Evolutionary conservation across 352 stramenopile species (phyloP).

Genomic region (Pythium myriotylum): DNA sequence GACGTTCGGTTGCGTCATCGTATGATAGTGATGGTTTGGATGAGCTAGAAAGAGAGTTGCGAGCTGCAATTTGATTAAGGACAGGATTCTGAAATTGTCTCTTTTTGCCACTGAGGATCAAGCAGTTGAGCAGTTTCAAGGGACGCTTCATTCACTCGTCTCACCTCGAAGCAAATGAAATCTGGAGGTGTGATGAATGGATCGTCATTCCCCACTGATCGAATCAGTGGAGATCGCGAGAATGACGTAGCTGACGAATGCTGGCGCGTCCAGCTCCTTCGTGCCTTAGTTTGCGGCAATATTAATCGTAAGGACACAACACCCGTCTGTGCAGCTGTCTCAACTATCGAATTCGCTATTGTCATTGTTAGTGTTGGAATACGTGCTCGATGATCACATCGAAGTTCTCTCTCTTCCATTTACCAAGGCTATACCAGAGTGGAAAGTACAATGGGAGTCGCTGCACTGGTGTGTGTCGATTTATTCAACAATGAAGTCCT

Average conservation of each 20-base stretch:
- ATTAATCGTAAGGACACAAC: background rate
- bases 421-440: constrained; percentile 50
- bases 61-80: constrained; percentile 13
- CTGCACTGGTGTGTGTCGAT: constrained; percentile 47
- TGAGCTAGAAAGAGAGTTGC: constrained; percentile 49
- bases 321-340: background rate
- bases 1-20: constrained; percentile 30
- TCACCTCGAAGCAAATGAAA: background rate
- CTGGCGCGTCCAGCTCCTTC: constrained; percentile 32
- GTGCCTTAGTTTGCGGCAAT: constrained; percentile 31
- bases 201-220: background rate
- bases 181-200: too few species aligned
- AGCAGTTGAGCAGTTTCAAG: background rate
- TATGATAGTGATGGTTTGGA: constrained; percentile 54
- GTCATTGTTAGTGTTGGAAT: constrained; percentile 34
- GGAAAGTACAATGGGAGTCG: constrained; percentile 70
- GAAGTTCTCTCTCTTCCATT: constrained; percentile 57
- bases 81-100: background rate
- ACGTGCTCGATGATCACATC: constrained; percentile 43
- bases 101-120: background rate
- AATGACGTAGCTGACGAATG: constrained; percentile 22
- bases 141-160: too few species aligned
- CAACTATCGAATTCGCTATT: background rate
- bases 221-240: background rate
- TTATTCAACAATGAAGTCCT: background rate